Conservation (phyloP, 1,284 basidiomycete genomes). For the Coniferiporia sulphurascens region DNA sequence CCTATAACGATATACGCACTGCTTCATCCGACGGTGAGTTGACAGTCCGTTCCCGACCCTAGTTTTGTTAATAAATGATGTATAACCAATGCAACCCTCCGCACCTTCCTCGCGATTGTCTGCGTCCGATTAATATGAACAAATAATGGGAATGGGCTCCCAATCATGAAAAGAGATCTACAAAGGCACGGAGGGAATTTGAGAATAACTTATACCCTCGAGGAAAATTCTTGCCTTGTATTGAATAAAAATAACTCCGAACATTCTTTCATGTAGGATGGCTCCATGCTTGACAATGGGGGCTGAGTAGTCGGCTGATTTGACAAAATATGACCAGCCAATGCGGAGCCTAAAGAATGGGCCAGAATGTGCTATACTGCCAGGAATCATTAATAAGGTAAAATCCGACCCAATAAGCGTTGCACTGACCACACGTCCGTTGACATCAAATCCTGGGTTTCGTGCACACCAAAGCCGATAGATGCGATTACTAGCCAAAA, state of each 20-base stretch:
- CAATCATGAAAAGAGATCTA: conserved; percentile 43
- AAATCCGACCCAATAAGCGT: background rate
- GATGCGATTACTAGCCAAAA: conserved; percentile 29
- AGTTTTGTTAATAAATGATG: background rate
- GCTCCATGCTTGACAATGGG: conserved; percentile 30
- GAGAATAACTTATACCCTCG: background rate
- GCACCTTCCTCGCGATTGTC: conserved; percentile 42
- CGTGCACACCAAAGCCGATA: conserved; percentile 48
- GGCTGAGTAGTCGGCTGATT: conserved; percentile 46
- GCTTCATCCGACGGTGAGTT: conserved; percentile 40
- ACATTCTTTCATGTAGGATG: conserved; percentile 22
- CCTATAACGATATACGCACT: conserved; percentile 22
- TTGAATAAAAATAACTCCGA: conserved; percentile 36
- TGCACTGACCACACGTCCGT: conserved; percentile 34
- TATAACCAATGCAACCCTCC: background rate
- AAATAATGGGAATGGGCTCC: conserved; percentile 48
- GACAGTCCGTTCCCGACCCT: conserved; percentile 40
- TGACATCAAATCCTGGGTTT: conserved; percentile 40
- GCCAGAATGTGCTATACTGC: conserved; percentile 29
- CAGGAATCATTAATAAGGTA: background rate
- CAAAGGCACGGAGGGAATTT: conserved; percentile 7
- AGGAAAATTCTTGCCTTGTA: conserved; percentile 21
- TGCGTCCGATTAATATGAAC: conserved; percentile 46
- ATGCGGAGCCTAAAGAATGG: conserved; percentile 43
- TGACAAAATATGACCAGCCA: conserved; percentile 46